Evolutionary conservation across 441 rosid species (phyloP).

Genomic region (Theobroma grandiflorum): DNA sequence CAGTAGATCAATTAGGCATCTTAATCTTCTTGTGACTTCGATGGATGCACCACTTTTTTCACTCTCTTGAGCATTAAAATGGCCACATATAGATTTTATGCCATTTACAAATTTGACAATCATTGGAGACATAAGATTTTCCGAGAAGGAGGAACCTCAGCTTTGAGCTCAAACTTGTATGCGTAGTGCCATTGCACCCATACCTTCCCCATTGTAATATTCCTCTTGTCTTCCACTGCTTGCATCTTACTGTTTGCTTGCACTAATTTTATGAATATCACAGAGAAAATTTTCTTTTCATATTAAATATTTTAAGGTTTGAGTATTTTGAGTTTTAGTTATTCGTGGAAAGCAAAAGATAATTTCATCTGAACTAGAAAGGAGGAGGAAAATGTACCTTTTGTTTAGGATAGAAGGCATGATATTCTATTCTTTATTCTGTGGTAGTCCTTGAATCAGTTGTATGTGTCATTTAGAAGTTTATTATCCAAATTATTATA

Average conservation of each 20-base stretch:
- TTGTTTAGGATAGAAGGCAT: neutral
- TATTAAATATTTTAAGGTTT: neutral
- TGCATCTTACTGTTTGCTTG: neutral
- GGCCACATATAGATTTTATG: neutral
- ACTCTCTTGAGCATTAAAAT: neutral
- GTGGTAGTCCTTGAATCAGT: neutral
- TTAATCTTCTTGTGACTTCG: neutral
- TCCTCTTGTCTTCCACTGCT: neutral
- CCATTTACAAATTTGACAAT: neutral
- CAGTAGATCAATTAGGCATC: neutral
- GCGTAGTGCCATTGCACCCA: neutral
- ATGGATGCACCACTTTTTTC: neutral
- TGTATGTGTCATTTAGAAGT: neutral
- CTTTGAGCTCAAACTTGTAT: neutral
- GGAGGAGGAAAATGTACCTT: neutral
- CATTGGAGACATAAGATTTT: neutral
- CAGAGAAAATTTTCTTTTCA: neutral
- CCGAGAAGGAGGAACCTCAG: neutral
- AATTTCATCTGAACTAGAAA: neutral
- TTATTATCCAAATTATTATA: neutral
- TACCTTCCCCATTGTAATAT: neutral
- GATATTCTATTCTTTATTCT: neutral
- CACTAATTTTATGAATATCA: neutral
- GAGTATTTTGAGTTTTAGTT: neutral
- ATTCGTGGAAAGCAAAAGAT: neutral